Evolutionary conservation across 2,329 filamentous ascomycete species (phyloP), one percentile per base, ranked within the genome.

Genomic region (Aspergillus brasiliensis): DNA sequence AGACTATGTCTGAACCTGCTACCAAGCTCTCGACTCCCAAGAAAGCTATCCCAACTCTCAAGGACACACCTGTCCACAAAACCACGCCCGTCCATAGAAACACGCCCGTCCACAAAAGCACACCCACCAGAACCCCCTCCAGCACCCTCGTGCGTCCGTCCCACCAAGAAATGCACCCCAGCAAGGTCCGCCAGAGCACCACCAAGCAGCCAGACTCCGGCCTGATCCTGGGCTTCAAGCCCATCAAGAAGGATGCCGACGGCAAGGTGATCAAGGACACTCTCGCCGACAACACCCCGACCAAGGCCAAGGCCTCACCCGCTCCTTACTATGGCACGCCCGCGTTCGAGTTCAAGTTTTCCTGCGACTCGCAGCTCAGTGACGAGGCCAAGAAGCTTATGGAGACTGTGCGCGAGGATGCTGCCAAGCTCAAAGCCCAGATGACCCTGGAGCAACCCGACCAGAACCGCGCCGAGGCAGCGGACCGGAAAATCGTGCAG

Each of bases 141-240:
- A 85, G 86, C 13, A 86, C 87, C 3, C 83, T 87, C 5, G 80
- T 89, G 66, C 89, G 90, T 78, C 90, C 91, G 23, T 81, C 89
- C 51, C 83, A 84, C 64, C 86, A 88, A 61, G 92, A 97, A 74
- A 97, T 97, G 93, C 93, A 97, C 73, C 94, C 94, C 8, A 91
- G 90, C 79, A 91, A 90, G 72, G 86, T 87, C 58, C 91, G 95
- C 59, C 83, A 86, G 56, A 88, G 83, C 65, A 93, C 90, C 21
- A 89, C 87, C 62, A 91, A 90, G 56, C 82, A 91, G 47, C 86
- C 89, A 2, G 92, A 95, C 25, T 92, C 92, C 10, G 92, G 90
- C 5, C 82, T 95, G 46, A 86, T 90, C 70, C 83, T 96, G 21
- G 93, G 93, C 15, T 97, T 97, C 76, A 86, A 86, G 60, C 89